A percentile compares a stretch with the other conserved stretches of the same genome.
These are phyloP conservation scores for Aspergillus alliaceus DNA, from an alignment of 2,329 filamentous ascomycete genomes.

Conservation along the genomic window DNA sequence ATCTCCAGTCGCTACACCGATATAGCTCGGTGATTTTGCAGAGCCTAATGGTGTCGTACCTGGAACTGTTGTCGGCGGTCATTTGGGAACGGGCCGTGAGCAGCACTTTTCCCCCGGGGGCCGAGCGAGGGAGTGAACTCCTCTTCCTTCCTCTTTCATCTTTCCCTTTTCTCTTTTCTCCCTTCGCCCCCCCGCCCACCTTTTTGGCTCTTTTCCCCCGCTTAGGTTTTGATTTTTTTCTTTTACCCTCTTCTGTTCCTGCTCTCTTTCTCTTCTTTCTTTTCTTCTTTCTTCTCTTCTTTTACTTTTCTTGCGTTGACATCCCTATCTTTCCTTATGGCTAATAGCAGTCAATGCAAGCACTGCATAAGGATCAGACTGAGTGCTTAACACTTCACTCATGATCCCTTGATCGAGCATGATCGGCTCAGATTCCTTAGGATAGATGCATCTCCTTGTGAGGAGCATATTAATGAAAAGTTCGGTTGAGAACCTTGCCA, in stretches of 20 bases:
- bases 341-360: neutral
- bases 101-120: too few relatives aligned
- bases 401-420: slow-evolving; percentile 8
- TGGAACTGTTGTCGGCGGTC: slow-evolving; percentile 1
- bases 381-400: slow-evolving; percentile 1
- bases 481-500: neutral
- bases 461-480: slow-evolving; percentile 13
- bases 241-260: slow-evolving; percentile 1
- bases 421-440: neutral
- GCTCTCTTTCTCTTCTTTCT: slow-evolving; percentile 6
- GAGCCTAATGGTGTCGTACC: slow-evolving; percentile 2
- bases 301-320: slow-evolving; percentile 1
- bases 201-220: too few relatives aligned
- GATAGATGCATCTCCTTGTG: slow-evolving; percentile 13
- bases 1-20: too few relatives aligned
- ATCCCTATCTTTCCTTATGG: neutral
- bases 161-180: too few relatives aligned
- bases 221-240: too few relatives aligned
- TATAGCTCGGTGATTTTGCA: neutral
- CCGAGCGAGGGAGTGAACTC: too few relatives aligned
- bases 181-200: too few relatives aligned
- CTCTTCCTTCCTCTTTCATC: too few relatives aligned
- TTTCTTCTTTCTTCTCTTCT: slow-evolving; percentile 9
- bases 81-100: slow-evolving; percentile 7
- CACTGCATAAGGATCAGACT: slow-evolving; percentile 1